Conservation (phyloP, 805 yeast genomes). For the Candida coquimbonensis region DNA sequence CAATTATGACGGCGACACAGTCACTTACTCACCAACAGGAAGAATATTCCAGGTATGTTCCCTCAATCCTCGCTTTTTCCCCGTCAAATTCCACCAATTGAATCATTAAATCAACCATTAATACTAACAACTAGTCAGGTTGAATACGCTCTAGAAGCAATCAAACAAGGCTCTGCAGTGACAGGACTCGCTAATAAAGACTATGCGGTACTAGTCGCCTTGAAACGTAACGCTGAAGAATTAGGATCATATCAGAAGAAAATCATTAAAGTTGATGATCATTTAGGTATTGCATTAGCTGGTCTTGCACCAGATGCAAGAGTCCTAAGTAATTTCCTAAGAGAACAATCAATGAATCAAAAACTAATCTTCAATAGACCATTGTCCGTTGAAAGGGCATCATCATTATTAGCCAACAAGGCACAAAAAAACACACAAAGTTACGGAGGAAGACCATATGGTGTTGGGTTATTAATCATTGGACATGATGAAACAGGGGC, state of each 20-base stretch:
- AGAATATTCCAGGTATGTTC: conserved; percentile 65
- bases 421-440: conserved; percentile 96
- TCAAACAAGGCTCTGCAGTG: conserved; percentile 96
- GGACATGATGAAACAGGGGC: conserved; percentile 95
- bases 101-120: no score
- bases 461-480: conserved; percentile 86
- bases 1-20: conserved; percentile 97
- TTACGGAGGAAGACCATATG: conserved; percentile 96
- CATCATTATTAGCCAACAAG: conserved; percentile 82
- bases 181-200: conserved; percentile 85
- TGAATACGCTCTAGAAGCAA: conserved; percentile 89
- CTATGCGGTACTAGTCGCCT: conserved; percentile 87
- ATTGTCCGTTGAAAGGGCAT: conserved; percentile 76
- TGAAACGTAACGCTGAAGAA: conserved; percentile 96
- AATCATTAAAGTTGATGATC: conserved; percentile 84
- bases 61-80: background rate
- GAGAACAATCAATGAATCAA: conserved; percentile 88
- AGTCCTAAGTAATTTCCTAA: conserved; percentile 78
- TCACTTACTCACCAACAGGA: conserved; percentile 94
- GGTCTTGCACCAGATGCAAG: conserved; percentile 99
- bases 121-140: conserved; percentile 25
- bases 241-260: conserved; percentile 95
- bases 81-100: no score
- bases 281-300: conserved; percentile 91
- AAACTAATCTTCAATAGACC: conserved; percentile 83